A percentile compares a stretch with the other conserved stretches of the same genome.
Evolutionary conservation across 805 yeast species (phyloP).

Genomic region (Phaffomyces opuntiae): DNA sequence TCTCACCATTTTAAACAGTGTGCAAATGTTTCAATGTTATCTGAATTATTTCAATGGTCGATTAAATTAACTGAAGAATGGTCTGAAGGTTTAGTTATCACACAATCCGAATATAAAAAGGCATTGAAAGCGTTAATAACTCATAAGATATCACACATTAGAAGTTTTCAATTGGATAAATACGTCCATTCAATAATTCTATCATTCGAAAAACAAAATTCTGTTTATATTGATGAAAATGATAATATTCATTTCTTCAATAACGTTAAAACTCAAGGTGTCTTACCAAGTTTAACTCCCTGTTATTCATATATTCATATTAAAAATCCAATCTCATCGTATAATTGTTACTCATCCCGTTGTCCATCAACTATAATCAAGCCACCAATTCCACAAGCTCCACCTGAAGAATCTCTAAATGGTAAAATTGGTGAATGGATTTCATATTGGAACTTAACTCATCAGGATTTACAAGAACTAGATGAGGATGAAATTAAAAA

Average conservation of each 20-base stretch:
- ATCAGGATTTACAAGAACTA: conserved; percentile 44
- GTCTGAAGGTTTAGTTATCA: conserved; percentile 45
- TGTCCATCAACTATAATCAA: conserved; percentile 26
- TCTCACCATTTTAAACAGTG: conserved; percentile 45
- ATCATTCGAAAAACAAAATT: conserved; percentile 35
- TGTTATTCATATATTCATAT: conserved; percentile 37
- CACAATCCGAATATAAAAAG: conserved; percentile 45
- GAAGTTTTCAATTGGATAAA: conserved; percentile 42
- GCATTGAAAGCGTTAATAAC: conserved; percentile 44
- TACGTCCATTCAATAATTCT: conserved; percentile 43
- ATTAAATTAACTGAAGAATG: conserved; percentile 39
- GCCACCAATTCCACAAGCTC: conserved; percentile 18
- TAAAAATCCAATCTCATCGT: conserved; percentile 3
- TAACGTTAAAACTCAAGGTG: conserved; percentile 32
- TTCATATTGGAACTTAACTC: conserved; percentile 55
- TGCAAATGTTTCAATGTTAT: conserved; percentile 37
- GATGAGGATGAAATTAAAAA: conserved; percentile 48
- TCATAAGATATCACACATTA: conserved; percentile 42
- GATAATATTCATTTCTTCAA: conserved; percentile 22
- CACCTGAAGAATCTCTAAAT: conserved; percentile 9
- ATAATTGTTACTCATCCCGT: conserved; percentile 28
- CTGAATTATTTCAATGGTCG: conserved; percentile 49
- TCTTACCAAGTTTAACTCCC: conserved; percentile 35
- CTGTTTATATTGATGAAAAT: conserved; percentile 32
- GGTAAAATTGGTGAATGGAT: conserved; percentile 49